phyloP scores from a whole-genome alignment of 2,329 filamentous ascomycete species.

The Bisporella sp. region DNA sequence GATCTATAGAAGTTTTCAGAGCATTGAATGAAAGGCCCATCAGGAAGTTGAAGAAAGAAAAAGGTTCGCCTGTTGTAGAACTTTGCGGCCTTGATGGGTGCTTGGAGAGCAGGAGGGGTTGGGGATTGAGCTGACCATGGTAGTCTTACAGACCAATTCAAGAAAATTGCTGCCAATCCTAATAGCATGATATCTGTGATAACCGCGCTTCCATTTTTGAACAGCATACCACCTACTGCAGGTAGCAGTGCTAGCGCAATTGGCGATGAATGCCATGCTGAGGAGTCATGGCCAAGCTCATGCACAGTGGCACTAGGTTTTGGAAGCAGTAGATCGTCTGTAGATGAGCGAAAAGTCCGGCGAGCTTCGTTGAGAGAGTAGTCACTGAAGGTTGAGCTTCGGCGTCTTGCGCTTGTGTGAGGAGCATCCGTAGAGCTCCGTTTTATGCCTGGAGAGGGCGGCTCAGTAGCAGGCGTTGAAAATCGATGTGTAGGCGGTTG shows the following conservation, averaged over 20 bases:
- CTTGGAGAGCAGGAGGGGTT: background rate
- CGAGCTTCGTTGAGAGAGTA: conserved; percentile 63
- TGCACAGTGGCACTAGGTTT: conserved; percentile 36
- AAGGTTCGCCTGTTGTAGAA: too few species aligned
- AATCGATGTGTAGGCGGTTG: background rate
- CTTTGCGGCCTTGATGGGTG: too few species aligned
- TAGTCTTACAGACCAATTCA: conserved; percentile 86
- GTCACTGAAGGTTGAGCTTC: conserved; percentile 75
- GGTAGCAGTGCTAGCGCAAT: conserved; percentile 79
- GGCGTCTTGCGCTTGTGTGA: conserved; percentile 39
- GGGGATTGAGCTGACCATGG: conserved; percentile 60
- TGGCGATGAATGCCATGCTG: conserved; percentile 73
- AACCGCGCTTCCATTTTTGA: conserved; percentile 75
- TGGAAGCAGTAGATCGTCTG: conserved; percentile 60
- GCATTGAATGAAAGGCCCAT: background rate
- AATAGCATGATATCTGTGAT: conserved; percentile 82
- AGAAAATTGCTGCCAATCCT: conserved; percentile 71
- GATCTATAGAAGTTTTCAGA: too few species aligned
- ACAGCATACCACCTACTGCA: conserved; percentile 76
- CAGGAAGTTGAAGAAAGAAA: background rate
- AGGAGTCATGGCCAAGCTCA: conserved; percentile 43
- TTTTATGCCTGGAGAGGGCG: background rate
- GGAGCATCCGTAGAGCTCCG: conserved; percentile 13
- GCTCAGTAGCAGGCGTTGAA: background rate
- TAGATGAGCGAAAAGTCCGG: conserved; percentile 55